These are phyloP conservation scores for Cercospora canescens DNA, from an alignment of 2,329 filamentous ascomycete genomes.

Conservation along the genomic window DNA sequence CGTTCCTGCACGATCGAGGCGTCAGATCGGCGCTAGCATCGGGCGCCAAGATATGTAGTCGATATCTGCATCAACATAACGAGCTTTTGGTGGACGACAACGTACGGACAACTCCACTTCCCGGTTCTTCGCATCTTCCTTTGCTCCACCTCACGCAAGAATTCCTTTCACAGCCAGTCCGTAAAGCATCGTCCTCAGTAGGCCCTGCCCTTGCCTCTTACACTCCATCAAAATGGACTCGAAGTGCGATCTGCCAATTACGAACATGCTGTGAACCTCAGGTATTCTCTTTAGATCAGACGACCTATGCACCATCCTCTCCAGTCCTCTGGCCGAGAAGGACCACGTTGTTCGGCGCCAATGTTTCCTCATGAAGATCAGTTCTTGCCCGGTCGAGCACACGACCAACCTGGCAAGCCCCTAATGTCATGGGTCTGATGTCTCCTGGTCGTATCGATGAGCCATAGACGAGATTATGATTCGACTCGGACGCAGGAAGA, in stretches of 20 bases:
- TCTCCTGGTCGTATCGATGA: neutral
- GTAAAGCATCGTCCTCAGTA: neutral
- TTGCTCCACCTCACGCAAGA: neutral
- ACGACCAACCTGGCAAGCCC: neutral
- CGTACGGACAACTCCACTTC: neutral
- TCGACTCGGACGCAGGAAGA: neutral
- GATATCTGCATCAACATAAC: neutral
- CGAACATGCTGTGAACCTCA: neutral
- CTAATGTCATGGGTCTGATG: neutral
- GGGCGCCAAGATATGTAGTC: neutral
- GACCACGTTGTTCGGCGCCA: neutral
- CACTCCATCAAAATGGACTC: neutral
- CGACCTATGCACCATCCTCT: neutral
- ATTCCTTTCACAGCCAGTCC: neutral
- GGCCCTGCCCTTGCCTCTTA: neutral
- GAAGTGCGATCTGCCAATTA: neutral
- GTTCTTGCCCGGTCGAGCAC: neutral
- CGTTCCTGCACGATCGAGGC: neutral
- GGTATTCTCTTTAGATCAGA: neutral
- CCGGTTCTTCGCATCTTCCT: neutral
- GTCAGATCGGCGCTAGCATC: conserved; percentile 1
- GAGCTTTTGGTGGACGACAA: no score
- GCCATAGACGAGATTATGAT: neutral
- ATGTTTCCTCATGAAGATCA: neutral
- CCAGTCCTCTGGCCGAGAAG: neutral